Conservation (phyloP, 495 filamentous ascomycete genomes). For the Aspergillus baeticus region DNA sequence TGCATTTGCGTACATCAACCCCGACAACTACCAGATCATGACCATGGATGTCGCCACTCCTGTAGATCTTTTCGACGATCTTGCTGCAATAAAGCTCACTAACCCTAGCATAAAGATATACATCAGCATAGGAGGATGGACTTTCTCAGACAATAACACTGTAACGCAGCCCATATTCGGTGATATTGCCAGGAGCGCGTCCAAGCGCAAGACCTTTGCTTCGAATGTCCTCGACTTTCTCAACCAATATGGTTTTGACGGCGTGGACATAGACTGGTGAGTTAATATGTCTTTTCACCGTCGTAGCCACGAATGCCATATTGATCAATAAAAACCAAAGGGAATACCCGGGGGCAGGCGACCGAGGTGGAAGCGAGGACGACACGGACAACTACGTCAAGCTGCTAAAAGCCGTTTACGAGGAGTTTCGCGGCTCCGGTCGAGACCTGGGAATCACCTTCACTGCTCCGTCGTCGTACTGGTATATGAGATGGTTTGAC, state of each 20-base stretch:
- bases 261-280: too few relatives aligned
- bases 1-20: slow-evolving; percentile 5
- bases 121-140: slow-evolving; percentile 8
- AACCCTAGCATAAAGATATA: background rate
- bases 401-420: too few relatives aligned
- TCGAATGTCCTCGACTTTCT: slow-evolving; percentile 35
- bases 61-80: background rate
- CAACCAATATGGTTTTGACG: slow-evolving; percentile 36
- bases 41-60: background rate
- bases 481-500: slow-evolving; percentile 48
- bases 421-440: too few relatives aligned
- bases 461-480: too few relatives aligned
- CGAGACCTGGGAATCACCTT: too few relatives aligned
- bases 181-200: slow-evolving; percentile 18
- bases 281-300: too few relatives aligned
- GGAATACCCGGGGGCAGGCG: too few relatives aligned
- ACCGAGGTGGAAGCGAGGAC: too few relatives aligned
- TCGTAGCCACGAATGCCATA: too few relatives aligned
- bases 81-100: background rate
- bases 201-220: slow-evolving; percentile 39
- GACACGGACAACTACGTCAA: too few relatives aligned
- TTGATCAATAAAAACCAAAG: too few relatives aligned
- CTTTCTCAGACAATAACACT: slow-evolving; percentile 1
- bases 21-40: background rate
- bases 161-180: slow-evolving; percentile 4